Evolutionary conservation across 768 basidiomycete genomes (phyloP), one percentile per base, ranked within the genome.

Genomic region (Russula earlei): DNA sequence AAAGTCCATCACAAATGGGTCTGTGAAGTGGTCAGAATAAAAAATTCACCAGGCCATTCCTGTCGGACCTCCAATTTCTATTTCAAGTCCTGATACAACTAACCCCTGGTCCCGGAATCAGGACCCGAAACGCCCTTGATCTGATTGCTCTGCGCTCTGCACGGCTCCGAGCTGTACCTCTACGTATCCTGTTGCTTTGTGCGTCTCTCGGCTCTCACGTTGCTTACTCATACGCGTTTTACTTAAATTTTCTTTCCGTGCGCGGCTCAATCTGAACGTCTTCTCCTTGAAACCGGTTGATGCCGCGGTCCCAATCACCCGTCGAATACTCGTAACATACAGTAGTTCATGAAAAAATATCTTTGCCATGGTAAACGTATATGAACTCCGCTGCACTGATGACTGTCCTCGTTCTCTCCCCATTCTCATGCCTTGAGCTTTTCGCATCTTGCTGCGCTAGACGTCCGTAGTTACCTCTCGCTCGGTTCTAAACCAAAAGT

Each of bases 401-500:
- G 15, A 15, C 25, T 29, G 38, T 33, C 20, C 29, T 27, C 40
- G 4, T 3, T 12, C n/a, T 31, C 41, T 27, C 12, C 33, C 25
- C 40, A 36, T 51, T 51, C 42, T 50, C 49, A 51, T 43, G 55
- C 43, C 12, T 51, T 49, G 55, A 49, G 51, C 10, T 48, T 45
- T 50, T 38, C 43, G 36, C 36, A 20, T 45, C 45, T 44, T 36
- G 36, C 38, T 43, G 48, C 48, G 41, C 34, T 50, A 43, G 52
- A 53, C n/a, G n/a, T 49, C 41, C 45, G 20, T 47, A 24, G 12
- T 36, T 36, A 22, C 25, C 33, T 24, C 33, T 49, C 46, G n/a
- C 51, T 47, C 56, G 43, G 20, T 22, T 55, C 48, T n/a, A 37
- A 46, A 57, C 52, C 50, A 52, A 52, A 57, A 44, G 52, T 58